Evolutionary conservation across 805 yeast genomes (phyloP), one percentile per base, ranked within the genome.

Genomic region (Scheffersomyces spartinae): DNA sequence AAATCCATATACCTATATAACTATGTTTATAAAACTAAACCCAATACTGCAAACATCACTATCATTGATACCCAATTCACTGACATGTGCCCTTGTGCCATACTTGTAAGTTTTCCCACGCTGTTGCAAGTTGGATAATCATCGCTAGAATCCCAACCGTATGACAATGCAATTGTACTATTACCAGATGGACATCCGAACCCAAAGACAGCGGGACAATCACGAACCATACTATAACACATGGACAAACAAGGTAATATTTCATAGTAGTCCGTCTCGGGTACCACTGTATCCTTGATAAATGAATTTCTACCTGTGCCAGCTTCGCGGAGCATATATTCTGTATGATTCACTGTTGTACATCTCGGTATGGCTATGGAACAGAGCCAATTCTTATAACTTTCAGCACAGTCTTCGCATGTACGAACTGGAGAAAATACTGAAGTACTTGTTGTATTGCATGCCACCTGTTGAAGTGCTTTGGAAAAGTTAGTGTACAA

Each of bases 331-430:
- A 38, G 30, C 12, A 49, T 46, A 44, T 66, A 74, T 5, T 68
- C 68, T 0, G 61, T 38, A 6, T 52, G 32, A 5, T 66, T 44
- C 9, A 45, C 35, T 9, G 78, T 73, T 2, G 82, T 62, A 40
- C 98, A 88, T 16, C 96, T 59, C 0, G 97, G 97, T 5, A 88
- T 81, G 0, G 84, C 61, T 4, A 84, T 83, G 0, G 93, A 64
- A 52, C 98, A 88, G 11, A 91, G 62, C 98, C 98, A 88, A 39
- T 75, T 64, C 39, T 71, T 73, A 47, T 88, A 88, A 2, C 86
- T 64, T 2, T 46, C 36, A 1, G 65, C 63, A 46, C 98, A 88
- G 41, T 82, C 74, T 9, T 57, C 62, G 43, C 98, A 88, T 0
- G 77, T 61, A 19, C 71, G 48, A 13, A 88, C 42, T 7, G 94